Evolutionary conservation across 129 eudicot species (phyloP).

Genomic region (Silybum marianum): DNA sequence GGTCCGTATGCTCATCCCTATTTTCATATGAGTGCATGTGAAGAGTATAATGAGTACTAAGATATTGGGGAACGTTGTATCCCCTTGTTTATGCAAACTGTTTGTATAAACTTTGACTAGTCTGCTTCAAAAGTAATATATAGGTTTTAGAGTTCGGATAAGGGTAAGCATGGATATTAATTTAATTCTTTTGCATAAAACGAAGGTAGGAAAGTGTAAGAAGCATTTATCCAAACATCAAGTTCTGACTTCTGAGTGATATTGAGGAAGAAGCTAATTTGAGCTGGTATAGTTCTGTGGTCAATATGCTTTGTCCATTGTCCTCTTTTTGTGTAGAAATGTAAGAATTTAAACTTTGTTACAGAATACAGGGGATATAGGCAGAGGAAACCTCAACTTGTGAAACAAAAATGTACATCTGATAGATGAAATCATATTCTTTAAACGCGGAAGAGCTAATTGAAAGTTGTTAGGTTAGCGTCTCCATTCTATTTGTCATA

Average conservation of each 20-base stretch:
- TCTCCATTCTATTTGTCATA: not conserved
- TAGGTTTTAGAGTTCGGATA: not conserved
- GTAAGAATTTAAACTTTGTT: not conserved
- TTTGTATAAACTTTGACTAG: not conserved
- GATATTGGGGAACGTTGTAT: not conserved
- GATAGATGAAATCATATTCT: not conserved
- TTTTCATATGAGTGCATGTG: not conserved
- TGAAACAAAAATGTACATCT: not conserved
- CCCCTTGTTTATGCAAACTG: not conserved
- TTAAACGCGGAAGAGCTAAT: not conserved
- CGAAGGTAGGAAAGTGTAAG: not conserved
- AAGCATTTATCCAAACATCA: not conserved
- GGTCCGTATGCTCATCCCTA: too few species aligned
- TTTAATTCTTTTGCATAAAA: not conserved
- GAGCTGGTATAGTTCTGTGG: not conserved
- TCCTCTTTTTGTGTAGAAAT: not conserved
- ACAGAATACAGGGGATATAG: not conserved
- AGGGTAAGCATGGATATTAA: not conserved
- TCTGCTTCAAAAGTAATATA: not conserved
- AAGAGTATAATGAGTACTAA: not conserved
- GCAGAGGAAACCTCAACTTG: not conserved
- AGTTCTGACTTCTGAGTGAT: not conserved
- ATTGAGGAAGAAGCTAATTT: not conserved
- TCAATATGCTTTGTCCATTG: not conserved
- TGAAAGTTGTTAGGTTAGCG: not conserved